Evolutionary conservation across 1,139 yeast genomes (phyloP).

Genomic region (Zygosaccharomyces sapae): DNA sequence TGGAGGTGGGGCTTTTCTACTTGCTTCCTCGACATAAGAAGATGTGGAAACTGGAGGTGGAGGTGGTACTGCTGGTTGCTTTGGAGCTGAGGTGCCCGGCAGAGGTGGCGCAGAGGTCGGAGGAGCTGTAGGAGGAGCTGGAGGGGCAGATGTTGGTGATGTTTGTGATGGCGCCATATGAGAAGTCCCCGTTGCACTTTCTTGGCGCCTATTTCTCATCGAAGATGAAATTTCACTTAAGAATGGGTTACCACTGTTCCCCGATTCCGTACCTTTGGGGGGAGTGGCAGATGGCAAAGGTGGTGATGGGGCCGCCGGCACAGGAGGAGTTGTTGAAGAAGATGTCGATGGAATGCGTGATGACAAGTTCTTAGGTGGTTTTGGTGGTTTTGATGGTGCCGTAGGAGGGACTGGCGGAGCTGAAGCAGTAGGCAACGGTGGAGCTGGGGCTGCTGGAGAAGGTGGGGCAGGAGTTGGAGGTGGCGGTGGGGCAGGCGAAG

Average conservation of each 20-base stretch:
- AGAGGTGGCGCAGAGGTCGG: slow-evolving; percentile 23
- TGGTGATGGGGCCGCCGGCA: slow-evolving; percentile 24
- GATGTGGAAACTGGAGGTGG: slow-evolving; percentile 24
- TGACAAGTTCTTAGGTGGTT: slow-evolving; percentile 13
- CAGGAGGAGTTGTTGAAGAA: slow-evolving; percentile 21
- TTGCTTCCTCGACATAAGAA: slow-evolving; percentile 19
- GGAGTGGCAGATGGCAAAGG: slow-evolving; percentile 16
- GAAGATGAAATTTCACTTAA: too few species aligned
- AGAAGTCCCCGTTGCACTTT: too few species aligned
- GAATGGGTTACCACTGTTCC: too few species aligned
- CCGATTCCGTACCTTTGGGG: slow-evolving; percentile 5
- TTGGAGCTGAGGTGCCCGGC: slow-evolving; percentile 21
- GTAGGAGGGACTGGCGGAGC: slow-evolving; percentile 16
- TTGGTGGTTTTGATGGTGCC: slow-evolving; percentile 18
- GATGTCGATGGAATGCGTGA: slow-evolving; percentile 18
- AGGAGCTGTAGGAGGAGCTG: slow-evolving; percentile 23
- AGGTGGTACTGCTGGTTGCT: slow-evolving; percentile 19
- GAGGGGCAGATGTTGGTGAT: slow-evolving; percentile 21
- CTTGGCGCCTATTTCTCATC: too few species aligned
- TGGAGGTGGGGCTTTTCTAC: slow-evolving; percentile 24
- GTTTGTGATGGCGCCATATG: slow-evolving; percentile 20
- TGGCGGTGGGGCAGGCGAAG: slow-evolving; percentile 17
- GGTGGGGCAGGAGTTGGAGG: slow-evolving; percentile 26
- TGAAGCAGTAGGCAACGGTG: slow-evolving; percentile 17
- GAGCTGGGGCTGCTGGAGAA: slow-evolving; percentile 21